These are phyloP conservation scores for Suillus americanus DNA, from an alignment of 768 basidiomycete genomes.

Conservation along the genomic window DNA sequence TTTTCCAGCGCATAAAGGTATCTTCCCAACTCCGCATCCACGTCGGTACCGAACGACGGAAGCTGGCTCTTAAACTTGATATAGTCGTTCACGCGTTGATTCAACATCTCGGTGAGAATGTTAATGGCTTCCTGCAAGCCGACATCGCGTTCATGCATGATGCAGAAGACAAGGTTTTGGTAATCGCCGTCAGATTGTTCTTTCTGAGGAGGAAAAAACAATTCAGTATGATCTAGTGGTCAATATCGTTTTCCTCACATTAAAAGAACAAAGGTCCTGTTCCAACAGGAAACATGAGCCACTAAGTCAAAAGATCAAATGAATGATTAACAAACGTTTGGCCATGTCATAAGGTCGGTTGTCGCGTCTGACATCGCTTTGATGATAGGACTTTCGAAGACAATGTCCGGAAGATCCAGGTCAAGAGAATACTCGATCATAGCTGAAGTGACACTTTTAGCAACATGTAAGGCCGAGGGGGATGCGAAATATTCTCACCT, in stretches of 20 bases:
- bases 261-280: slow-evolving; percentile 30
- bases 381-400: slow-evolving; percentile 35
- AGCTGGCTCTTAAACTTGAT: slow-evolving; percentile 29
- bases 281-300: slow-evolving; percentile 14
- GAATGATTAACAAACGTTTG: slow-evolving; percentile 30
- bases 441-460: slow-evolving; percentile 21
- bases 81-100: slow-evolving; percentile 35
- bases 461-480: neutral
- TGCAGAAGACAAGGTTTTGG: slow-evolving; percentile 40
- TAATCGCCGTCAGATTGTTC: slow-evolving; percentile 40
- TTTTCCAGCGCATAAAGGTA: slow-evolving; percentile 37
- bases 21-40: slow-evolving; percentile 33
- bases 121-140: slow-evolving; percentile 36
- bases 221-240: slow-evolving; percentile 8
- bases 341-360: slow-evolving; percentile 41
- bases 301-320: slow-evolving; percentile 2
- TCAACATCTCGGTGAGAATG: slow-evolving; percentile 37
- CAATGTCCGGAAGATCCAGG: slow-evolving; percentile 35
- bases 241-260: slow-evolving; percentile 23
- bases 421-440: slow-evolving; percentile 39
- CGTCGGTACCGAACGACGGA: slow-evolving; percentile 35
- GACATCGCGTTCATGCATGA: slow-evolving; percentile 35
- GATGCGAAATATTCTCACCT: slow-evolving; percentile 22
- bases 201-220: slow-evolving; percentile 25
- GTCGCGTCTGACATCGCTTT: slow-evolving; percentile 40